Conservation (phyloP, 2,329 filamentous ascomycete species). For the Neofusicoccum sp. region DNA sequence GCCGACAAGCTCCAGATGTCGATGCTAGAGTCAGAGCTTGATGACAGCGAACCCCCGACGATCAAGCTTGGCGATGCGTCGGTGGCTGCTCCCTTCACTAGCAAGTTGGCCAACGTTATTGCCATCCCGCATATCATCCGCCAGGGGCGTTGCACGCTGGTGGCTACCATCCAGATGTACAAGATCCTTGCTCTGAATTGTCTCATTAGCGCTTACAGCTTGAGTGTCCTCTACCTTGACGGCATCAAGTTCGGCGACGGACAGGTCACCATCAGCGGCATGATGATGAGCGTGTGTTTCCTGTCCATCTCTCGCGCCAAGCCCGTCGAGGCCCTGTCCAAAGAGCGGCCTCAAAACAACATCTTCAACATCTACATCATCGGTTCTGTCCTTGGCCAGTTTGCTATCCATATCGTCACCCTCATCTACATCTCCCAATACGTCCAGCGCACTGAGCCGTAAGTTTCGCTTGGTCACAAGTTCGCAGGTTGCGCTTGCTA, state of each 20-base stretch:
- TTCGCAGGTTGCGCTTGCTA: conserved; percentile 47
- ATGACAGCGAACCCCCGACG: conserved; percentile 87
- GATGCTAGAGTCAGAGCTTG: conserved; percentile 89
- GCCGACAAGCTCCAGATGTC: conserved; percentile 83
- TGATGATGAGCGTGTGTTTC: conserved; percentile 99
- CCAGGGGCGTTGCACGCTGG: conserved; percentile 94
- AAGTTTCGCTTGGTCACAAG: conserved; percentile 52
- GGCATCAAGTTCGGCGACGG: conserved; percentile 99
- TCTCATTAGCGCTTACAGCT: conserved; percentile 94
- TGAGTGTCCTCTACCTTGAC: conserved; percentile 94
- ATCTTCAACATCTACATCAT: conserved; percentile 99
- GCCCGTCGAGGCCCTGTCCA: conserved; percentile 91
- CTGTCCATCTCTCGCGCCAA: conserved; percentile 96
- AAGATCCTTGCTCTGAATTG: conserved; percentile 98
- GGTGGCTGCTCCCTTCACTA: conserved; percentile 95
- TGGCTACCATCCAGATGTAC: conserved; percentile 99
- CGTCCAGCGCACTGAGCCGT: conserved; percentile 84
- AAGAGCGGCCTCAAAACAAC: conserved; percentile 96
- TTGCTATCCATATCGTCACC: conserved; percentile 91
- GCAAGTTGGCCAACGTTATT: conserved; percentile 94
- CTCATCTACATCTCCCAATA: conserved; percentile 91
- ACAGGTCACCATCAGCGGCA: conserved; percentile 97
- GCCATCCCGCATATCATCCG: conserved; percentile 98
- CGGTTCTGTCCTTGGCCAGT: conserved; percentile 94
- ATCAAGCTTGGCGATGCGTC: conserved; percentile 98